Evolutionary conservation across 2,329 filamentous ascomycete species (phyloP), one percentile per base, ranked within the genome.

Genomic region (Didymella lethalis): DNA sequence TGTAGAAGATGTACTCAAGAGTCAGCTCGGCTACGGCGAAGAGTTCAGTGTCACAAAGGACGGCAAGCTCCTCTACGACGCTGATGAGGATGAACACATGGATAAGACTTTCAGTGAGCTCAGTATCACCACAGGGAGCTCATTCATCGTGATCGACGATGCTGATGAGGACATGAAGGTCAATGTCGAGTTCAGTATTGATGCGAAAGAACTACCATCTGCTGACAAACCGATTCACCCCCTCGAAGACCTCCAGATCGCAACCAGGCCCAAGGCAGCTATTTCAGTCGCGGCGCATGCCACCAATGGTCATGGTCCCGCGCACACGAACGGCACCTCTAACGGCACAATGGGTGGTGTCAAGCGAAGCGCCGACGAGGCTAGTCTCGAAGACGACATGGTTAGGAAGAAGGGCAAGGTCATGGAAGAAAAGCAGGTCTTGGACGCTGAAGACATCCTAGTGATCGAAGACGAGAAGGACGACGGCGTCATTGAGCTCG

Each of bases 71-170:
- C 83, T 98, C 41, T 98, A 96, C 69, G 95, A 98, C 69, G 86
- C 89, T 0, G 95, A 98, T 55, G 87, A 96, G 70, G 92, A 92
- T 4, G 91, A 96, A 57, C 96, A 97, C 69, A 80, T 98, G 0
- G 77, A 82, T 1, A 96, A 92, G 80, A 93, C 90, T 61, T 84
- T 99, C 49, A 83, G 78, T 26, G 91, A 97, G 20, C 83, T 97
- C 8, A 91, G 89, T 11, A 86, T 97, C 67, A 85, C 85, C 57
- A 81, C 85, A 25, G 90, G 90, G 64, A 88, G 85, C 51, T 94
- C 96, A 74, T 78, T 98, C 63, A 96, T 91, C 0, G 81, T 98
- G 51, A 88, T 90, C n/a, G 95, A 91, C 64, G 85, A 96, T 56
- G 90, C 92, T 46, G 90, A 93, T 52, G 89, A 92, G 41, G 84